Evolutionary conservation across 768 basidiomycete species (phyloP).

Genomic region (Pisolithus microcarpus): DNA sequence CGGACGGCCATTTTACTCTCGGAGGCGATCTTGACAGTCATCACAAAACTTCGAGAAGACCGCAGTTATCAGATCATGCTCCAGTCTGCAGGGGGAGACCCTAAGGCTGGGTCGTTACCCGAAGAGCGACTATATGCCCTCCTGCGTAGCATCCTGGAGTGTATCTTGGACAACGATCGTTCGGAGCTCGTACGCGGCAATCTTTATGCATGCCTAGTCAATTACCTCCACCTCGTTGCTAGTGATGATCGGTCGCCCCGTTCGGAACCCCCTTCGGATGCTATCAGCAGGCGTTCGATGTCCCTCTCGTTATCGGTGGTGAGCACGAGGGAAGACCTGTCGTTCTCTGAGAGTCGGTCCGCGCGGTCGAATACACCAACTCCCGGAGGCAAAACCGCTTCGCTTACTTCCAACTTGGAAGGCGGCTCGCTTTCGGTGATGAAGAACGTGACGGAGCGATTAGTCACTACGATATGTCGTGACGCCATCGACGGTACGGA

Average conservation of each 20-base stretch:
- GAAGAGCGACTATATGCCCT: conserved; percentile 73
- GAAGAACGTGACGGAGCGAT: conserved; percentile 60
- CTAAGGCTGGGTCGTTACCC: conserved; percentile 63
- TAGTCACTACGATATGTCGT: conserved; percentile 68
- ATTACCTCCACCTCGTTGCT: conserved; percentile 71
- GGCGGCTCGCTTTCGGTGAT: conserved; percentile 59
- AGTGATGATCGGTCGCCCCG: conserved; percentile 12
- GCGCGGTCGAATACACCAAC: conserved; percentile 11
- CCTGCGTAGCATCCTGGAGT: conserved; percentile 67
- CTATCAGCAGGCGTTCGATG: conserved; percentile 20
- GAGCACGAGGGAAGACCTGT: conserved; percentile 34
- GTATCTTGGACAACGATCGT: conserved; percentile 67
- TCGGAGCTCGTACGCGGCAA: conserved; percentile 89
- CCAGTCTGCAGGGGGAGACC: conserved; percentile 57
- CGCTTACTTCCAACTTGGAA: conserved; percentile 40
- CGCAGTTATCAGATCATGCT: conserved; percentile 61
- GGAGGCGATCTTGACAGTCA: conserved; percentile 71
- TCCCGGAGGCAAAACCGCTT: conserved; percentile 4
- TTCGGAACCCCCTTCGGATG: conserved; percentile 11
- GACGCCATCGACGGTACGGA: conserved; percentile 94
- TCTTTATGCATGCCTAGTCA: conserved; percentile 85
- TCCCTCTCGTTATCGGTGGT: conserved; percentile 29
- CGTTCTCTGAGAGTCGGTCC: conserved; percentile 34
- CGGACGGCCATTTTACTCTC: conserved; percentile 76
- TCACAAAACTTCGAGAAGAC: conserved; percentile 86